Evolutionary conservation across 176 grass and related monocot genomes (phyloP), one percentile per base, ranked within the genome.

Genomic region (Thinopyrum elongatum): DNA sequence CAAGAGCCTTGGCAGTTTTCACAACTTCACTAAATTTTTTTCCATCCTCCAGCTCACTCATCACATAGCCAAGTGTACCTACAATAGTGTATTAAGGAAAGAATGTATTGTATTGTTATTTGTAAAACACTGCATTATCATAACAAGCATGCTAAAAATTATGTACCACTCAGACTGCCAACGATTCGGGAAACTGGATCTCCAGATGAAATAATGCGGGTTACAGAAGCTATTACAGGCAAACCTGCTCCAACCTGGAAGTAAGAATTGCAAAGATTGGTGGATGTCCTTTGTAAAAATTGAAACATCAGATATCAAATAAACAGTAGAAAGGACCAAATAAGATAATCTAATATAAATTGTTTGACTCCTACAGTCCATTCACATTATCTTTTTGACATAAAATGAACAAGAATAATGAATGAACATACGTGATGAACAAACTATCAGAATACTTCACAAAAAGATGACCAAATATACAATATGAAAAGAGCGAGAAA

Each of bases 21-120:
- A 98, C 91, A 82, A 98, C 84, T 94, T 98, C 78, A 83, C 91
- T 98, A 71, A 98, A 89, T 82, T 33, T 67, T 76, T 94, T 98
- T 71, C 93, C 91, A 68, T 88, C 93, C 55, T 98, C 93, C 64
- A 98, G 80, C 84, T 94, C 96, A 89, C 93, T 95, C 96, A 98
- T 94, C 74, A 98, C 96, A 79, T 95, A 95, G 49, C 96, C 93
- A 60, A 98, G 90, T 86, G 93, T 98, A 87, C 96, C 96, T 98
- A 72, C 55, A 80, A 80, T 60, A 7, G 51, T 59, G 61, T 78
- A 79, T 44, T 35, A 64, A 66, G 16, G 16, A 17, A 86, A 80
- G 31, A 5, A 5, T 39, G 22, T 55, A 64, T 23, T 23, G 33
- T 44, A 71, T 23, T 23, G 49, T 36, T 60, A 47, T 61, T 65